Percentiles rank a stretch among this genome's conserved stretches.
These are phyloP conservation scores for Solanum virginianum DNA, from an alignment of 257 asterid genomes.

Conservation along the genomic window DNA sequence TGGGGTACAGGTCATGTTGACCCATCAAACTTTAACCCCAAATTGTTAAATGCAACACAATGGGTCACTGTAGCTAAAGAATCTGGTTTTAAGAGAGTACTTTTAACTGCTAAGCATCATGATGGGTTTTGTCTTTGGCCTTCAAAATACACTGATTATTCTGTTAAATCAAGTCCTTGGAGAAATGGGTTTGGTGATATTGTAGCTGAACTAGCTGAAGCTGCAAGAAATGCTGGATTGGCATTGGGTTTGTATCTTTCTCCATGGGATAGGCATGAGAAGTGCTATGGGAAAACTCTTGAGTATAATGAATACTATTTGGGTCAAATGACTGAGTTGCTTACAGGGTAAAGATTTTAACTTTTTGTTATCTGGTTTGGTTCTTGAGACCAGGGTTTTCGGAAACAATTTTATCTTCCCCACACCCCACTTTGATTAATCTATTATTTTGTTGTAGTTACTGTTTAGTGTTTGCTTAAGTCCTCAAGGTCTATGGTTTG, in stretches of 20 bases:
- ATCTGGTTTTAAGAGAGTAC: constrained; percentile 51
- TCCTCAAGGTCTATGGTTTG: neutral
- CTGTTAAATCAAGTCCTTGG: constrained; percentile 82
- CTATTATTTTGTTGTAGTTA: no score
- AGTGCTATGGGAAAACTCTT: constrained; percentile 60
- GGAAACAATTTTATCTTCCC: no score
- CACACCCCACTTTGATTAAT: no score
- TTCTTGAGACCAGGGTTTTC: no score
- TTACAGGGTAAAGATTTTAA: constrained; percentile 44
- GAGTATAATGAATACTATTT: constrained; percentile 74
- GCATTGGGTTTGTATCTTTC: constrained; percentile 86
- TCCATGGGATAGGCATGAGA: constrained; percentile 95
- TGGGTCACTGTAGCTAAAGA: constrained; percentile 76
- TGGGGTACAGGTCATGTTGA: constrained; percentile 89
- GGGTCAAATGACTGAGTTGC: constrained; percentile 96
- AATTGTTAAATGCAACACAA: constrained; percentile 59
- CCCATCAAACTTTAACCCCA: constrained; percentile 69
- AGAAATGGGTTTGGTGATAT: constrained; percentile 79
- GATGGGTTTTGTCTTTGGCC: constrained; percentile 99
- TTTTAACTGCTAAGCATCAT: constrained; percentile 84
- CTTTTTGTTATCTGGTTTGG: neutral
- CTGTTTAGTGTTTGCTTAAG: no score
- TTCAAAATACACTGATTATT: constrained; percentile 69
- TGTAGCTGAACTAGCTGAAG: constrained; percentile 54
- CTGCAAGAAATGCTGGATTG: constrained; percentile 52